Evolutionary conservation across 2,329 filamentous ascomycete species (phyloP).

Genomic region (Cordyceps cateniannulata): DNA sequence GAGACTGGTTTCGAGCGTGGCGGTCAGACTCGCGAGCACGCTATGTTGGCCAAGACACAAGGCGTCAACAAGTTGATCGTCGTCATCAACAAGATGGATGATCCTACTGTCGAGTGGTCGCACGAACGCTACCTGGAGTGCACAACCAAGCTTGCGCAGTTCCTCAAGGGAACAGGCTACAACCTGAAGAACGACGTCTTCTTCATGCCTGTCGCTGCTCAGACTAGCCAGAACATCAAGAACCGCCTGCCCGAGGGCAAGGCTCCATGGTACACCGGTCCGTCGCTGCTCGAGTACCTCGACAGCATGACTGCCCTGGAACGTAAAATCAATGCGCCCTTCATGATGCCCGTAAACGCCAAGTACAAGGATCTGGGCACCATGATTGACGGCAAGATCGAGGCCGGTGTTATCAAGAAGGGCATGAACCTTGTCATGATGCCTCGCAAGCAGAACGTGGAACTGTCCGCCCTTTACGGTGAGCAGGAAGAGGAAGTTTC

Average conservation of each 20-base stretch:
- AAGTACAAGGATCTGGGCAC: constrained; percentile 98
- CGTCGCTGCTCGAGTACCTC: constrained; percentile 91
- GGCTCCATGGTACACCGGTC: constrained; percentile 79
- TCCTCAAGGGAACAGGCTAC: constrained; percentile 89
- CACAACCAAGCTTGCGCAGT: constrained; percentile 76
- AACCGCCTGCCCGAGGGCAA: constrained; percentile 71
- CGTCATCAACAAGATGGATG: constrained; percentile 99
- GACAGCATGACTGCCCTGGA: constrained; percentile 88
- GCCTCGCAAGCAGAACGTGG: constrained; percentile 81
- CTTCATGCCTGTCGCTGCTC: constrained; percentile 95
- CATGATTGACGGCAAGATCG: constrained; percentile 95
- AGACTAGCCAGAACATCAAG: constrained; percentile 82
- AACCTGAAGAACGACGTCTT: constrained; percentile 88
- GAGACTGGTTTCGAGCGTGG: constrained; percentile 97
- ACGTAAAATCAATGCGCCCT: constrained; percentile 92
- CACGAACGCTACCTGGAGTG: constrained; percentile 91
- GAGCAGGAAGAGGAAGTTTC: constrained; percentile 91
- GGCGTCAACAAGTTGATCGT: constrained; percentile 96
- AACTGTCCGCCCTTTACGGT: constrained; percentile 80
- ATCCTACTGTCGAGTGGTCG: constrained; percentile 92
- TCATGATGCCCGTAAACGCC: constrained; percentile 97
- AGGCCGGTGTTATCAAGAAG: constrained; percentile 92
- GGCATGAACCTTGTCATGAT: constrained; percentile 82
- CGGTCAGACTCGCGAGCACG: constrained; percentile 94
- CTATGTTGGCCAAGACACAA: constrained; percentile 95